Percentiles rank a stretch among this genome's conserved stretches.
These are phyloP conservation scores for Alternaria sp. DNA, from an alignment of 2,329 filamentous ascomycete genomes.

Conservation along the genomic window DNA sequence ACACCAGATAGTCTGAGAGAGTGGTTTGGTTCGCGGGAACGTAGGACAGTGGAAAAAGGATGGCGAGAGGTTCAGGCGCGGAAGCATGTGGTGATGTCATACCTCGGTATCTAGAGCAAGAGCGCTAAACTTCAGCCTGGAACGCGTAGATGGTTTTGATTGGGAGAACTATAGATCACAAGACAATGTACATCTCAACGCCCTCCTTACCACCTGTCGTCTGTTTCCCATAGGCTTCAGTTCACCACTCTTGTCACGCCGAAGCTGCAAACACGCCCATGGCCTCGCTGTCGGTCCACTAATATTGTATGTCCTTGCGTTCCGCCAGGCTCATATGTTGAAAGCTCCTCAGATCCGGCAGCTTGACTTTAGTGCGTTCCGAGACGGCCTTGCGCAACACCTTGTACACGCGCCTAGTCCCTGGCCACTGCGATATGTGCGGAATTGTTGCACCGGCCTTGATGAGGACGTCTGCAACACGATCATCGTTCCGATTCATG, in stretches of 20 bases:
- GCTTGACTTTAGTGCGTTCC: not conserved
- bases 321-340: not conserved
- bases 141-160: no score
- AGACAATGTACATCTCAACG: not conserved
- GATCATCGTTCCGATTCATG: no score
- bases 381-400: not conserved
- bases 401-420: not conserved
- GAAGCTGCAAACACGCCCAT: not conserved
- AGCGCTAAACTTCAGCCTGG: not conserved
- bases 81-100: no score
- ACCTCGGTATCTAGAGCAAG: not conserved
- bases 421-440: not conserved
- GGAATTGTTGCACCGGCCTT: not conserved
- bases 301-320: not conserved
- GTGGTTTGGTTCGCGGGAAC: no score
- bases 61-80: no score
- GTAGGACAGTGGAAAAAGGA: no score
- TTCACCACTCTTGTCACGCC: not conserved
- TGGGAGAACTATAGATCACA: not conserved
- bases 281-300: not conserved
- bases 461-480: not conserved
- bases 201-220: not conserved
- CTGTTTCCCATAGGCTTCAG: not conserved
- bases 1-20: no score
- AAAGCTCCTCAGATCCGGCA: not conserved